These are phyloP conservation scores for Xanthoceras sorbifolium DNA, from an alignment of 345 rosid species.

Conservation along the genomic window DNA sequence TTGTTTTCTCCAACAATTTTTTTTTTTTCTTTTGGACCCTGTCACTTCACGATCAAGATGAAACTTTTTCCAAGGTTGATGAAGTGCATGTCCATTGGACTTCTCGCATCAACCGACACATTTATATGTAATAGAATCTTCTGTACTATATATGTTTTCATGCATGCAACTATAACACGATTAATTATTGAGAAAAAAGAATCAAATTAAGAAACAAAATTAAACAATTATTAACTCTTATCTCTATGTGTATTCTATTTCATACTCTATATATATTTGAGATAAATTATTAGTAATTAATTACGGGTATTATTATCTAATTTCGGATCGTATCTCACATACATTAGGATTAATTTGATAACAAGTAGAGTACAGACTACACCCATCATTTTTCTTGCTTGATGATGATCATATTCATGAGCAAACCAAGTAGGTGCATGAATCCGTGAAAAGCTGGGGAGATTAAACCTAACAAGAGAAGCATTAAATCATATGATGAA, in stretches of 20 bases:
- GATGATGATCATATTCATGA: not conserved
- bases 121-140: not conserved
- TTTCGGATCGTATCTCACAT: too few relatives aligned
- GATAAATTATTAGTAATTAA: too few relatives aligned
- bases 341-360: too few relatives aligned
- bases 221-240: too few relatives aligned
- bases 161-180: not conserved
- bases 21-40: not conserved
- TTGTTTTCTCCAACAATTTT: not conserved
- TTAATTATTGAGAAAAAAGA: not conserved
- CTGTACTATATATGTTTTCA: not conserved
- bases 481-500: slow-evolving; percentile 1
- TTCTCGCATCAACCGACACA: not conserved
- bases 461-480: slow-evolving; percentile 6
- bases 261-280: too few relatives aligned
- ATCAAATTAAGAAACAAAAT: too few relatives aligned
- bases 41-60: not conserved
- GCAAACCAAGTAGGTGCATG: slow-evolving; percentile 10
- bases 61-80: not conserved
- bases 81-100: not conserved
- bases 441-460: slow-evolving; percentile 5
- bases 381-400: not conserved
- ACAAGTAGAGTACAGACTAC: not conserved
- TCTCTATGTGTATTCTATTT: too few relatives aligned
- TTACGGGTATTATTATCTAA: too few relatives aligned